A percentile compares a stretch with the other conserved stretches of the same genome.
Evolutionary conservation across 2,329 filamentous ascomycete genomes (phyloP).

Genomic region (Capronia epimyces): DNA sequence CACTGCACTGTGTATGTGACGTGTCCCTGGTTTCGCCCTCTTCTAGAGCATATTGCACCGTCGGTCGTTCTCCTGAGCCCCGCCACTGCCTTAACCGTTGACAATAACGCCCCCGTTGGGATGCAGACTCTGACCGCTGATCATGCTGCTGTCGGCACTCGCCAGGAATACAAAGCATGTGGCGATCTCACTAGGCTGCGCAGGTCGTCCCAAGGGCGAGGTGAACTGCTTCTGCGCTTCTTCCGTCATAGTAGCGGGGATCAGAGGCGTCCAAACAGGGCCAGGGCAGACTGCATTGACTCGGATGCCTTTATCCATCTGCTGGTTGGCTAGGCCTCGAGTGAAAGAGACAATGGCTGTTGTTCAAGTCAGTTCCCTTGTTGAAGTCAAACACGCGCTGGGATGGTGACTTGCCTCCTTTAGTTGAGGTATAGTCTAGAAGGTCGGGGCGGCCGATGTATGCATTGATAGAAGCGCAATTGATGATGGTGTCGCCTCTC

Average conservation of each 20-base stretch:
- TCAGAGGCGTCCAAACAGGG: constrained; percentile 72
- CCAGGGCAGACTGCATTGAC: constrained; percentile 74
- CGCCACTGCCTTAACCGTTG: constrained; percentile 36
- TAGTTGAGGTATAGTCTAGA: constrained; percentile 72
- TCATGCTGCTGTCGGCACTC: constrained; percentile 64
- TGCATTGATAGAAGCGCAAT: constrained; percentile 77
- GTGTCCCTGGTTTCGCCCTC: too few relatives aligned
- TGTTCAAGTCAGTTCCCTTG: background rate
- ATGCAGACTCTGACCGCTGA: constrained; percentile 68
- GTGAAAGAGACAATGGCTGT: constrained; percentile 73
- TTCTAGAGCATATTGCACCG: background rate
- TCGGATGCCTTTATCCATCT: constrained; percentile 64
- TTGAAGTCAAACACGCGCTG: too few relatives aligned
- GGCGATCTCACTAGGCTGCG: constrained; percentile 75
- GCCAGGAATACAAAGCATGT: constrained; percentile 78
- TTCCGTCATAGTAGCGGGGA: constrained; percentile 66
- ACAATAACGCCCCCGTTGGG: constrained; percentile 57
- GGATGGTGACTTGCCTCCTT: constrained; percentile 26
- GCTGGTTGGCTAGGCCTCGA: constrained; percentile 69
- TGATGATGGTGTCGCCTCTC: constrained; percentile 71
- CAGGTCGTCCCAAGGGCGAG: constrained; percentile 69
- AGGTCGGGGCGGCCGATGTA: constrained; percentile 76
- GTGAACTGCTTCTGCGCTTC: constrained; percentile 67
- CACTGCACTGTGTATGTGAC: background rate
- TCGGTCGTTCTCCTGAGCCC: background rate